Base-by-base conservation (phyloP, 805 yeast genomes). In the Lipomyces kockii region DNA sequence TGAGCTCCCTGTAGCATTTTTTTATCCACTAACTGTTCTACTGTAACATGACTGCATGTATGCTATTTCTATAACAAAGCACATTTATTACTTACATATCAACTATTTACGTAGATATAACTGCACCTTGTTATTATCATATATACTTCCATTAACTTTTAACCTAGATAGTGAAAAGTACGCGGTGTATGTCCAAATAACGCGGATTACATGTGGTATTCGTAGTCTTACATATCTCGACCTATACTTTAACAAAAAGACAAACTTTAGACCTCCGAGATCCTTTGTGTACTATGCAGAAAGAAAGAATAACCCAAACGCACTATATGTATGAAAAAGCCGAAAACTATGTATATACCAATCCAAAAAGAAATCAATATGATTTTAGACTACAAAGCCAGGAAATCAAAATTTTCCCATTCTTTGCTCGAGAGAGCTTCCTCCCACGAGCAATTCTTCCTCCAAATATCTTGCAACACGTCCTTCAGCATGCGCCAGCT, bases 361-460 rank as follows among this genome's bases (percentile, higher is more conserved):
- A 6, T 25, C 17, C 22, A 5, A 46, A 49, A 25, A 12, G 32
- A 52, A 9, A 25, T 32, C 12, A 35, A 29, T 8, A 39, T 43
- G 20, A 17, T 5, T 17, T 43, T n/a, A 5, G 56, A 29, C 32
- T 59, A 68, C 35, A 68, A 57, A 4, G 71, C 66, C 11, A 68
- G 60, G 37, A 58, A 68, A 37, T 68, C 71, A 14, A 68, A 37
- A 27, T 62, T 55, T 22, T 66, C 62, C 71, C 71, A 68, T 20
- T 59, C 71, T 29, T 58, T 51, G 35, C 43, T 34, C 29, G 66
- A 62, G 25, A 68, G 51, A 6, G 65, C 66, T 46, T 64, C 71
- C 54, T 68, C 71, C 71, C 71, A 68, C 0, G 68, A 43, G 12
- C 57, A 25, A 12, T 67, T 59, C 32, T 57, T 46, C 5, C 49